phyloP scores from a whole-genome alignment of 2,329 filamentous ascomycete genomes.

The Arachnopeziza araneosa region DNA sequence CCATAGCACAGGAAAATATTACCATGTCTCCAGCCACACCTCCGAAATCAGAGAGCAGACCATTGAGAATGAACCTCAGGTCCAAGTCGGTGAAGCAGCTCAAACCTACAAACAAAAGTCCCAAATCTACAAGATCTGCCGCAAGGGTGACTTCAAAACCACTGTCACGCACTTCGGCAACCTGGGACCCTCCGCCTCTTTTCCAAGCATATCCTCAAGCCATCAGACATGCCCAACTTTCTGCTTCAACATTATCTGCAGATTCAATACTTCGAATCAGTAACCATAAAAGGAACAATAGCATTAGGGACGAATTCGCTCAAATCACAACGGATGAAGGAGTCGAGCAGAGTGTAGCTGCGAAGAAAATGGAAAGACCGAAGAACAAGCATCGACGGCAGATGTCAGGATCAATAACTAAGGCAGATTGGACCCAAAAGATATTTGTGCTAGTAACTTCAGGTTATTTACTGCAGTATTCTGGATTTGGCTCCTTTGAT shows the following conservation, averaged over 20 bases:
- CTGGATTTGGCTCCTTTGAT: slow-evolving; percentile 63
- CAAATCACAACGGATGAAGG: slow-evolving; percentile 21
- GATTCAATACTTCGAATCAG: slow-evolving; percentile 61
- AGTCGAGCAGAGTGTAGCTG: slow-evolving; percentile 7
- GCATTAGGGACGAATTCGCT: slow-evolving; percentile 33
- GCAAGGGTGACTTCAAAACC: slow-evolving; percentile 5
- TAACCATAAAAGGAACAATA: slow-evolving; percentile 46
- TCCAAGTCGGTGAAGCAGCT: background rate
- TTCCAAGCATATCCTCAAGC: slow-evolving; percentile 86
- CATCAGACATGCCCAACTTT: slow-evolving; percentile 66
- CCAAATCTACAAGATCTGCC: background rate
- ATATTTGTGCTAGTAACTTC: slow-evolving; percentile 65
- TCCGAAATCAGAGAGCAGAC: background rate
- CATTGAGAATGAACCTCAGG: background rate
- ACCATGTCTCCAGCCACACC: background rate
- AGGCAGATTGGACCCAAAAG: slow-evolving; percentile 63
- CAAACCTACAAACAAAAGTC: background rate
- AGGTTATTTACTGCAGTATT: slow-evolving; percentile 70
- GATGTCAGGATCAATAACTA: slow-evolving; percentile 32
- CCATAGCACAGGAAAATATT: background rate
- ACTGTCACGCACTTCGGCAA: slow-evolving; percentile 20
- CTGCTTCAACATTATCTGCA: slow-evolving; percentile 60
- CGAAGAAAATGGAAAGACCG: slow-evolving; percentile 35
- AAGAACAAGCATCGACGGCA: slow-evolving; percentile 37
- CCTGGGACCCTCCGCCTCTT: slow-evolving; percentile 67